Conservation (phyloP, 2,329 filamentous ascomycete species). For the Harringtonia aguacate region DNA sequence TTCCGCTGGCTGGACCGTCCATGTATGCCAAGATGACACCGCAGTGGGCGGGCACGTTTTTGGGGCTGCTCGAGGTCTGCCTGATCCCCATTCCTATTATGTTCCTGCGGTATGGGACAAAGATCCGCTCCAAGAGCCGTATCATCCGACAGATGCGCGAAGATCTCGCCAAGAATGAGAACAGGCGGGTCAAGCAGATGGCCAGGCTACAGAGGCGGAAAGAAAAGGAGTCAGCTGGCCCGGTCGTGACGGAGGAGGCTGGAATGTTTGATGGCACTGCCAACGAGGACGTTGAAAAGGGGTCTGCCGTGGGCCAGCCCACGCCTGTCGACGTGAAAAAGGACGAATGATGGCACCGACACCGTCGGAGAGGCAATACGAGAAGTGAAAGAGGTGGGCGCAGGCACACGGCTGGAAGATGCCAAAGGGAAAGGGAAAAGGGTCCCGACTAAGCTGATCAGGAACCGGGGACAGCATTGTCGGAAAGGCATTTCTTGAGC, state of each 20-base stretch:
- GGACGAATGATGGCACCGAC: not conserved
- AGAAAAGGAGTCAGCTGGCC: not conserved
- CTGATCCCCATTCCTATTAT: conserved; percentile 67
- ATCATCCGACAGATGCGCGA: conserved; percentile 31
- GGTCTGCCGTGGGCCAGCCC: not conserved
- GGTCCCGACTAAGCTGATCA: too few species aligned
- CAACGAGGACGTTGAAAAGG: not conserved
- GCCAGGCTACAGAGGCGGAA: conserved; percentile 1
- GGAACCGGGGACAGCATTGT: too few species aligned
- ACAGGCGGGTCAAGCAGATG: conserved; percentile 15
- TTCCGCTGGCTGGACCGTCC: conserved; percentile 61
- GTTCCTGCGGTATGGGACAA: conserved; percentile 51
- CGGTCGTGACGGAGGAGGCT: not conserved
- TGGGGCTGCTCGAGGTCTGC: conserved; percentile 57
- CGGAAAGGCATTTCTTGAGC: too few species aligned
- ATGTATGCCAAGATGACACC: conserved; percentile 59
- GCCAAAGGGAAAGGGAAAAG: too few species aligned
- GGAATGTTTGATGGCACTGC: not conserved
- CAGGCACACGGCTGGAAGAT: too few species aligned
- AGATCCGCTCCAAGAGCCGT: conserved; percentile 34
- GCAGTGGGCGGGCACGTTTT: conserved; percentile 63
- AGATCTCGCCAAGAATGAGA: conserved; percentile 22
- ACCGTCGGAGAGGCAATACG: too few species aligned
- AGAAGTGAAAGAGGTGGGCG: too few species aligned
- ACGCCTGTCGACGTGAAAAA: not conserved